These are phyloP conservation scores for Malbranchea cinnamomea DNA, from an alignment of 2,329 filamentous ascomycete species.

Conservation along the genomic window DNA sequence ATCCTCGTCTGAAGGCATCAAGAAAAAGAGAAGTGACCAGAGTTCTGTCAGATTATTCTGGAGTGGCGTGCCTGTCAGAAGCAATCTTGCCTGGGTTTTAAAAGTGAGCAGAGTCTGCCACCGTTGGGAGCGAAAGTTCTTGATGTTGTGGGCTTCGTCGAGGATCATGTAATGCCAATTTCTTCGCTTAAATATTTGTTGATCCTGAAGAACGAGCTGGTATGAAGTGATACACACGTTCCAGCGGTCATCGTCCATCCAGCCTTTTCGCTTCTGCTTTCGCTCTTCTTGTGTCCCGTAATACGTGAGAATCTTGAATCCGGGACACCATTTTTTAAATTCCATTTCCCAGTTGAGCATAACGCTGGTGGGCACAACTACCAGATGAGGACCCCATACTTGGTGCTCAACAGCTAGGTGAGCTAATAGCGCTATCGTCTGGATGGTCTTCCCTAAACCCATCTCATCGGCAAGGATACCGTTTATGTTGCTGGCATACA, in stretches of 20 bases:
- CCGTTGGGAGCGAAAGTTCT: slow-evolving; percentile 94
- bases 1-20: slow-evolving; percentile 69
- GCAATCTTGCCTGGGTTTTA: slow-evolving; percentile 71
- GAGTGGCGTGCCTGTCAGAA: slow-evolving; percentile 85
- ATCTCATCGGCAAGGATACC: slow-evolving; percentile 97
- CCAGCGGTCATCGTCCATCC: slow-evolving; percentile 87
- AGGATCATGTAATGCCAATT: slow-evolving; percentile 97
- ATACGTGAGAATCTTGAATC: slow-evolving; percentile 95
- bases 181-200: slow-evolving; percentile 81
- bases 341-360: slow-evolving; percentile 99
- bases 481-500: slow-evolving; percentile 86
- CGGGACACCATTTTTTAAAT: slow-evolving; percentile 95
- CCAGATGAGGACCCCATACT: slow-evolving; percentile 89
- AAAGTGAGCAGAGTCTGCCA: slow-evolving; percentile 94
- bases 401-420: slow-evolving; percentile 82
- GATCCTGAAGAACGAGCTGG: slow-evolving; percentile 86
- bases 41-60: slow-evolving; percentile 95
- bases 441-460: slow-evolving; percentile 96
- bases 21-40: slow-evolving; percentile 92
- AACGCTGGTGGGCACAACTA: slow-evolving; percentile 93
- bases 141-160: slow-evolving; percentile 98
- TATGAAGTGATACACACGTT: slow-evolving; percentile 98
- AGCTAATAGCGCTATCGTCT: slow-evolving; percentile 86
- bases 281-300: slow-evolving; percentile 90
- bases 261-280: slow-evolving; percentile 77